Percentiles rank a stretch among this genome's conserved stretches.
Evolutionary conservation across 768 basidiomycete species (phyloP).

Genomic region (Leccinum olivaceopallidum): DNA sequence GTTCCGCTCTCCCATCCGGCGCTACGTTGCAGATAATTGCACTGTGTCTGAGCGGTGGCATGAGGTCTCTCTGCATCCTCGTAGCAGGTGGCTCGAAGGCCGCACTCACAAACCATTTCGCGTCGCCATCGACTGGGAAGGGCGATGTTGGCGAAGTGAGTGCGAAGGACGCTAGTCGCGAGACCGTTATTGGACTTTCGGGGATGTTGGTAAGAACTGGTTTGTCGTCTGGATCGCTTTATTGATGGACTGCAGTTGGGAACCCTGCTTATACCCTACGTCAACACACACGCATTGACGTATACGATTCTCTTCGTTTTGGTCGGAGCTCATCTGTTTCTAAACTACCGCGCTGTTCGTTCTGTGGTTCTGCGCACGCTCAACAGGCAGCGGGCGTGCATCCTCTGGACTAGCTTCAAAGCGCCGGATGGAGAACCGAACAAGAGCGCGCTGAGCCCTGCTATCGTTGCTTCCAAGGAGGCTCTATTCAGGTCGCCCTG

Average conservation of each 20-base stretch:
- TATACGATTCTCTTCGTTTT: constrained; percentile 53
- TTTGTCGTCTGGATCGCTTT: not conserved
- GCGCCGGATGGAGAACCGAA: constrained; percentile 8
- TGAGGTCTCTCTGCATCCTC: constrained; percentile 61
- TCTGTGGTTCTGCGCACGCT: constrained; percentile 56
- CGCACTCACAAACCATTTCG: constrained; percentile 66
- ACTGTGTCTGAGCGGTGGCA: constrained; percentile 58
- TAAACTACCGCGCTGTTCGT: constrained; percentile 63
- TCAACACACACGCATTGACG: constrained; percentile 48
- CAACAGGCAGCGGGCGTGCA: constrained; percentile 57
- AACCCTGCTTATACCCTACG: constrained; percentile 55
- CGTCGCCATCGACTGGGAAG: constrained; percentile 46
- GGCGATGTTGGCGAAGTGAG: constrained; percentile 73
- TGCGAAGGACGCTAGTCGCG: constrained; percentile 72
- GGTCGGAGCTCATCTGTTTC: constrained; percentile 51
- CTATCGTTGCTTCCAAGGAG: constrained; percentile 43
- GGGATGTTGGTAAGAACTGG: constrained; percentile 60
- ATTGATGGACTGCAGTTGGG: constrained; percentile 46
- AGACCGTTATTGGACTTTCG: constrained; percentile 64
- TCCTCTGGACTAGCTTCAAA: constrained; percentile 46
- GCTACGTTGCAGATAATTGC: constrained; percentile 43
- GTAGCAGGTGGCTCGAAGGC: constrained; percentile 71
- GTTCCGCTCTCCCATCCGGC: constrained; percentile 35
- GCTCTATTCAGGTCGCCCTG: constrained; percentile 44
- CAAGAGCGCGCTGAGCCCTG: constrained; percentile 33